Percentiles rank a stretch among this genome's conserved stretches.
phyloP scores from a whole-genome alignment of 768 basidiomycete species.

The Suillus lakei region DNA sequence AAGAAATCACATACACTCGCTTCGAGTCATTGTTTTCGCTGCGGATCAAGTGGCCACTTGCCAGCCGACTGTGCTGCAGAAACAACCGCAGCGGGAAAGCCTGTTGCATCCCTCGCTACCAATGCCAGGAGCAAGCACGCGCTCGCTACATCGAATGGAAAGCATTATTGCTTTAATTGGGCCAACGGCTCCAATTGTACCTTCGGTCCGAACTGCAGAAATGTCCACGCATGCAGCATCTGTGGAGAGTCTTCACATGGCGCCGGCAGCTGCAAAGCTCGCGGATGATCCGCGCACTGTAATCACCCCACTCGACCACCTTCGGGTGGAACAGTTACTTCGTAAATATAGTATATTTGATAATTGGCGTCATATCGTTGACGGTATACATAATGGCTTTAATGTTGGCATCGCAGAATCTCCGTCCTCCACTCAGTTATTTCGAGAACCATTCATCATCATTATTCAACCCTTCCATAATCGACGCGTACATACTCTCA shows the following conservation, averaged over 20 bases:
- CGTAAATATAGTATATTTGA: constrained; percentile 17
- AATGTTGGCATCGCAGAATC: constrained; percentile 12
- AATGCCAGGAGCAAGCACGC: constrained; percentile 17
- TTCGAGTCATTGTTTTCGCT: too few relatives aligned
- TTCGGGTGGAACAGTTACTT: constrained; percentile 19
- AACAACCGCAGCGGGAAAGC: background rate
- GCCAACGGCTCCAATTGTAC: constrained; percentile 24
- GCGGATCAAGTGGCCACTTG: background rate
- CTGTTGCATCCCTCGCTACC: background rate
- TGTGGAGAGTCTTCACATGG: constrained; percentile 33
- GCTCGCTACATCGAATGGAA: constrained; percentile 23
- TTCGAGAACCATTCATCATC: too few relatives aligned
- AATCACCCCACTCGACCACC: constrained; percentile 35
- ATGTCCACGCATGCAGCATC: constrained; percentile 37
- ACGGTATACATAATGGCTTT: constrained; percentile 42
- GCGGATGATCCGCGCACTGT: constrained; percentile 37
- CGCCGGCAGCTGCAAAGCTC: constrained; percentile 29
- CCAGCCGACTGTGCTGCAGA: background rate
- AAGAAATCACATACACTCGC: background rate
- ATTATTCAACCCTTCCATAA: too few relatives aligned
- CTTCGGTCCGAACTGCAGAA: constrained; percentile 22
- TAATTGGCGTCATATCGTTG: constrained; percentile 34
- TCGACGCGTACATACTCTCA: too few relatives aligned
- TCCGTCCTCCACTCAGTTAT: too few relatives aligned
- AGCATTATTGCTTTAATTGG: background rate